phyloP scores from a whole-genome alignment of 176 grass and related monocot species.

The Carex parvula region DNA sequence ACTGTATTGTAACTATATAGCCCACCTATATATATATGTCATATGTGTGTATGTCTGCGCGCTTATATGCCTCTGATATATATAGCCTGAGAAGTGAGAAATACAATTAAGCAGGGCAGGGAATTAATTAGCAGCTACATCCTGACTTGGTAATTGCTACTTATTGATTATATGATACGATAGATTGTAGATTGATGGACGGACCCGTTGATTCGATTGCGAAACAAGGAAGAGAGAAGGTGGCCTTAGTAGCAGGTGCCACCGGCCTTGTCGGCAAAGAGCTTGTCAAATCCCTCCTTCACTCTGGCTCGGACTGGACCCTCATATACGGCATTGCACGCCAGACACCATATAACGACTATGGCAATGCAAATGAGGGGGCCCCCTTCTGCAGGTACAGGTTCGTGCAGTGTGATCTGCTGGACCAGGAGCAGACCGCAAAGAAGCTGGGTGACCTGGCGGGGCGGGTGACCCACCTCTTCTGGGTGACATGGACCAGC shows the following conservation, averaged over 20 bases:
- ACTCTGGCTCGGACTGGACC: neutral
- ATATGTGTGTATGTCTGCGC: too few relatives aligned
- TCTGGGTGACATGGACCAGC: slow-evolving; percentile 41
- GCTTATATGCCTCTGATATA: too few relatives aligned
- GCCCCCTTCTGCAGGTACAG: neutral
- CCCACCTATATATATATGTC: too few relatives aligned
- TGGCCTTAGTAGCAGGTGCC: slow-evolving; percentile 31
- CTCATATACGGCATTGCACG: slow-evolving; percentile 32
- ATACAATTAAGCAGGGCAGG: too few relatives aligned
- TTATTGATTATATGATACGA: too few relatives aligned
- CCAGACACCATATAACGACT: neutral
- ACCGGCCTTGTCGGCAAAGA: slow-evolving; percentile 41
- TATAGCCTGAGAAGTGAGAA: too few relatives aligned
- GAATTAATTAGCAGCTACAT: too few relatives aligned
- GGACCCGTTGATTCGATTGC: neutral
- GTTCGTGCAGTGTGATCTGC: slow-evolving; percentile 36
- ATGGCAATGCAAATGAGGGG: neutral
- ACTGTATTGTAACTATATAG: too few relatives aligned
- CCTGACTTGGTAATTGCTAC: too few relatives aligned
- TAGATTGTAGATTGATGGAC: neutral
- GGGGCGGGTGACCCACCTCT: slow-evolving; percentile 30
- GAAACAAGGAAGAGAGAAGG: neutral
- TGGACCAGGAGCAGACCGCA: slow-evolving; percentile 2
- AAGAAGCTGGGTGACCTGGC: slow-evolving; percentile 20
- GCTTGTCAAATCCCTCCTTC: slow-evolving; percentile 16